phyloP scores from a whole-genome alignment of 139 green algal genomes.

The Chlorella sp. region DNA sequence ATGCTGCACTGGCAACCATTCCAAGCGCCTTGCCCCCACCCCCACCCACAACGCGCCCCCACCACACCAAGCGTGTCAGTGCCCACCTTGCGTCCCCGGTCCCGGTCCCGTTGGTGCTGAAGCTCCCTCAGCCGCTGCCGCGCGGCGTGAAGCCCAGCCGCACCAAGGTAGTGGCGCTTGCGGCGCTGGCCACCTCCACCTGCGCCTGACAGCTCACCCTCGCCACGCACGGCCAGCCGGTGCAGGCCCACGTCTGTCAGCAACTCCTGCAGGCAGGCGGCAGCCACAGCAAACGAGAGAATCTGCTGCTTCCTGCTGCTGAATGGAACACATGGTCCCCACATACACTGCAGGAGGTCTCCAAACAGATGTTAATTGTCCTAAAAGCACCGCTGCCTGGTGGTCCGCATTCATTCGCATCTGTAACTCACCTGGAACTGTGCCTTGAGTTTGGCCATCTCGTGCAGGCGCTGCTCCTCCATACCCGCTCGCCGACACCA shows the following conservation, averaged over 20 bases:
- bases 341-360: not conserved
- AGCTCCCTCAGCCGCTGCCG: constrained; percentile 25
- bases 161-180: constrained; percentile 6
- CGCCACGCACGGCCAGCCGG: not conserved
- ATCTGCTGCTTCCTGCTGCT: not conserved
- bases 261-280: constrained; percentile 27
- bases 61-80: no score
- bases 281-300: not conserved
- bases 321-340: not conserved
- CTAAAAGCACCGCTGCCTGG: not conserved
- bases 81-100: constrained; percentile 23
- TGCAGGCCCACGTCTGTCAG: constrained; percentile 24
- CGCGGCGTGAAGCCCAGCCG: constrained; percentile 6
- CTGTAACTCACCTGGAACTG: constrained; percentile 33
- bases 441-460: constrained; percentile 35
- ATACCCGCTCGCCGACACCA: constrained; percentile 22
- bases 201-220: not conserved
- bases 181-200: not conserved
- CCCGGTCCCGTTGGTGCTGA: constrained; percentile 20
- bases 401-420: no score
- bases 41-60: no score
- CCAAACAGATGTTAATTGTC: not conserved
- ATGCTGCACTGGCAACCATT: no score
- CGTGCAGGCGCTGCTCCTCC: constrained; percentile 35
- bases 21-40: no score